Evolutionary conservation across 169 alveolate genomes (phyloP).

Genomic region (Babesia divergens): DNA sequence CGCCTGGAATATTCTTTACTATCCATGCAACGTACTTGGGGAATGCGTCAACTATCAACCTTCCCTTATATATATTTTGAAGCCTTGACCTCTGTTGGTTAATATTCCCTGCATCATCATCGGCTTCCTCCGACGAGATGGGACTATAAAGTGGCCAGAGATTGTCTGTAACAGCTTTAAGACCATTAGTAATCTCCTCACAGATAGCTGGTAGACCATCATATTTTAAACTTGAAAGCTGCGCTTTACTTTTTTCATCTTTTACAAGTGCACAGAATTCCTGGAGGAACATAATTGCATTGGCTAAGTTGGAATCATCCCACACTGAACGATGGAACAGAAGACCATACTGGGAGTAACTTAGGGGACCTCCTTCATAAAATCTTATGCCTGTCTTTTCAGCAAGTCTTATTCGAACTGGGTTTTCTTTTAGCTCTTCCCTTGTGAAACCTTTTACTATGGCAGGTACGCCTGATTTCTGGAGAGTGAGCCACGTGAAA

Average conservation of each 20-base stretch:
- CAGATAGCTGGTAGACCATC: background rate
- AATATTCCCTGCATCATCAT: background rate
- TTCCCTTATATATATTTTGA: background rate
- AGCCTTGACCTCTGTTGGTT: background rate
- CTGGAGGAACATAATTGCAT: background rate
- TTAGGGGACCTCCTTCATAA: background rate
- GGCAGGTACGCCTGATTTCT: too few species aligned
- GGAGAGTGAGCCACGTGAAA: background rate
- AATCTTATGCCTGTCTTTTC: background rate
- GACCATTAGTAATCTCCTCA: background rate
- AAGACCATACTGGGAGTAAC: background rate
- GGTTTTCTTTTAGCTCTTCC: background rate
- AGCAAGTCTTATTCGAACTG: background rate
- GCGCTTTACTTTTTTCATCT: too few species aligned
- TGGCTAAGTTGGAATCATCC: background rate
- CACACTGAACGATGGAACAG: background rate
- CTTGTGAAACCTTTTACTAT: background rate
- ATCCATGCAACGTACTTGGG: background rate
- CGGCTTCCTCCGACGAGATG: background rate
- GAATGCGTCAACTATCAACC: background rate
- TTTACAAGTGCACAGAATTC: background rate
- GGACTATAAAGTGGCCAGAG: background rate
- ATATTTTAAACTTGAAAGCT: background rate
- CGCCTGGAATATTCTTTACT: background rate
- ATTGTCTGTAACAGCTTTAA: background rate